Base-by-base conservation (phyloP, 768 basidiomycete species). In the Boletus eberwhitei region DNA sequence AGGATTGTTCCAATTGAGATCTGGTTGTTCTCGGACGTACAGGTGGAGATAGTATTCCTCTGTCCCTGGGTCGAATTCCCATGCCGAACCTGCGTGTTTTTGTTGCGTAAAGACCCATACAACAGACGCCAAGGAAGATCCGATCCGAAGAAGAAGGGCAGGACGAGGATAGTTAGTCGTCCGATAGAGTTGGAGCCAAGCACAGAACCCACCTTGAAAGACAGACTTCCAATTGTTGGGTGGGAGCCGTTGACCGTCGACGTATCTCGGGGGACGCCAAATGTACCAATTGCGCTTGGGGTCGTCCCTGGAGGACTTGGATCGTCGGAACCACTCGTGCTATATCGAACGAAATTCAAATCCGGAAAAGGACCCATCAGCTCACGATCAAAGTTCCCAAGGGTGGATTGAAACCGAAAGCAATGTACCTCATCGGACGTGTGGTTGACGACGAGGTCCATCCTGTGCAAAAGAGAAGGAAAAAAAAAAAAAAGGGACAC, bases 371-470 rank as follows among this genome's bases (percentile, higher is more conserved):
- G 21, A 29, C 19, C 17, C 38, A 53, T 57, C 48, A 59, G 50
- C 40, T 47, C 38, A 39, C 32, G 8, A n/a, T 35, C 9, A 6
- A 19, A 43, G n/a, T 31, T 29, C 43, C 5, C 21, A 47, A 19
- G 62, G 46, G 22, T 32, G 50, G 8, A 35, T 14, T 42, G 37
- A 37, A 32, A 29, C 34, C n/a, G 35, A 35, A 37, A 43, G 34
- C 0, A 19, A 48, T 36, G 34, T 37, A 82, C 85, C 77, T 85
- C 79, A 68, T 84, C 78, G 0, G 87, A 88, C 4, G 81, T 81
- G 64, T 88, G 87, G 66, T 89, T 89, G 9, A 85, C 83, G 26
- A 89, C 88, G 2, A 90, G 78, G 63, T 90, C 87, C 83, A 88
- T 87, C 71, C 85, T 86, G 65, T 44, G 58, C 46, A 21, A 39